These are phyloP conservation scores for Theobroma cacao DNA, from an alignment of 345 rosid species.

Conservation along the genomic window DNA sequence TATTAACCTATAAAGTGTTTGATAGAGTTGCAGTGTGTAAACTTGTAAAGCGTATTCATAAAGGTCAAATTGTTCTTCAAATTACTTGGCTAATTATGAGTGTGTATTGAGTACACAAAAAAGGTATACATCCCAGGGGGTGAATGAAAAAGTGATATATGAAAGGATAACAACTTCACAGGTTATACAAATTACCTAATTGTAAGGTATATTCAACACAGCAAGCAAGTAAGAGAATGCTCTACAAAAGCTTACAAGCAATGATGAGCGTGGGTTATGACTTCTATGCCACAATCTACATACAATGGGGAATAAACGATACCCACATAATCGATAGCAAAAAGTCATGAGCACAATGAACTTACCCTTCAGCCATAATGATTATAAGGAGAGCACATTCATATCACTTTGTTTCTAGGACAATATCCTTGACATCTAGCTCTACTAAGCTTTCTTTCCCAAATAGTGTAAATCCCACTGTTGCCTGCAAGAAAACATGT, in stretches of 20 bases:
- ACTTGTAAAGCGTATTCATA: not conserved
- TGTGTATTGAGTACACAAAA: not conserved
- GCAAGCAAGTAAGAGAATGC: not conserved
- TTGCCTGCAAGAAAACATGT: slow-evolving; percentile 57
- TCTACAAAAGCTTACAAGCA: slow-evolving; percentile 1
- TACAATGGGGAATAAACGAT: not conserved
- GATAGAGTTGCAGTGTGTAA: not conserved
- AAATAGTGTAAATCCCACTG: slow-evolving; percentile 72
- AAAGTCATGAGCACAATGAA: not conserved
- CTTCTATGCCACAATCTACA: not conserved
- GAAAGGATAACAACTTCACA: not conserved
- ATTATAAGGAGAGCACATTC: slow-evolving; percentile 12
- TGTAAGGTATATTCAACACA: not conserved
- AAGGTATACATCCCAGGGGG: not conserved
- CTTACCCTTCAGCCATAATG: slow-evolving; percentile 16
- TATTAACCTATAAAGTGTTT: not conserved
- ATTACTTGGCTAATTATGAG: not conserved
- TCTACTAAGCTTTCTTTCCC: slow-evolving; percentile 89
- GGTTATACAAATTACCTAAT: not conserved
- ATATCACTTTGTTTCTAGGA: slow-evolving; percentile 43
- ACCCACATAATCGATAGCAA: not conserved
- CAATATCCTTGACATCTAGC: slow-evolving; percentile 70
- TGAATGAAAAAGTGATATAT: not conserved
- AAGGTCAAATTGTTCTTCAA: not conserved
- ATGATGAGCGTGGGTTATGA: not conserved